Conservation (phyloP, 148 eudicot species). For the Rhododendron ferrugineum region DNA sequence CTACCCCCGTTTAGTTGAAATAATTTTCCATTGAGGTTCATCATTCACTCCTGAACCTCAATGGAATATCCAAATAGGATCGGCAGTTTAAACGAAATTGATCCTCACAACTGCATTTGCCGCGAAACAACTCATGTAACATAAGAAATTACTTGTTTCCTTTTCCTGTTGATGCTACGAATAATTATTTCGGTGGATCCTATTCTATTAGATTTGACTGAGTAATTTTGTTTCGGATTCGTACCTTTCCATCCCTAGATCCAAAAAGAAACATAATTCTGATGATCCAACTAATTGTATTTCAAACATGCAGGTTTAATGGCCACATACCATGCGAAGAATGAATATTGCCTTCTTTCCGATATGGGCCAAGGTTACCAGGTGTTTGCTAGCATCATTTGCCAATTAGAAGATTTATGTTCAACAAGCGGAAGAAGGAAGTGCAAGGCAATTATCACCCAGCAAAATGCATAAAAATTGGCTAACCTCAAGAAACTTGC, state of each 20-base stretch:
- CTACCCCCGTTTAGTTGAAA: not conserved
- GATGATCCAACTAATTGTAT: not conserved
- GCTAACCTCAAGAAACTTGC: not conserved
- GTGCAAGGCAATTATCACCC: not conserved
- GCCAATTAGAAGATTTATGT: conserved; percentile 73
- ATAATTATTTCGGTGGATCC: not conserved
- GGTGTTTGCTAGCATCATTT: conserved; percentile 72
- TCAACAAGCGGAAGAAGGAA: not conserved
- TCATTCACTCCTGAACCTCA: not conserved
- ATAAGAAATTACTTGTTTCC: not conserved
- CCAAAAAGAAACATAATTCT: not conserved
- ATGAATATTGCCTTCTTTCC: conserved; percentile 83
- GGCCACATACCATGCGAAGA: conserved; percentile 96
- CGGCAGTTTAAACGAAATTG: not conserved
- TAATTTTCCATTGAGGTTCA: not conserved
- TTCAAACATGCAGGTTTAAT: conserved; percentile 56
- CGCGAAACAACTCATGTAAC: not conserved
- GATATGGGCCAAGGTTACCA: conserved; percentile 95
- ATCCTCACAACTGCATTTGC: not conserved
- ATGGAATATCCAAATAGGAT: not conserved
- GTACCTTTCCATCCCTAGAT: not conserved
- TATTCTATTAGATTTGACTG: not conserved
- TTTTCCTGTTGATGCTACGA: not conserved
- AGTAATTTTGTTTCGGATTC: not conserved
- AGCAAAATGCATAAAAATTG: not conserved